phyloP scores from a whole-genome alignment of 305 asterid species.

The Ilex paraguariensis region DNA sequence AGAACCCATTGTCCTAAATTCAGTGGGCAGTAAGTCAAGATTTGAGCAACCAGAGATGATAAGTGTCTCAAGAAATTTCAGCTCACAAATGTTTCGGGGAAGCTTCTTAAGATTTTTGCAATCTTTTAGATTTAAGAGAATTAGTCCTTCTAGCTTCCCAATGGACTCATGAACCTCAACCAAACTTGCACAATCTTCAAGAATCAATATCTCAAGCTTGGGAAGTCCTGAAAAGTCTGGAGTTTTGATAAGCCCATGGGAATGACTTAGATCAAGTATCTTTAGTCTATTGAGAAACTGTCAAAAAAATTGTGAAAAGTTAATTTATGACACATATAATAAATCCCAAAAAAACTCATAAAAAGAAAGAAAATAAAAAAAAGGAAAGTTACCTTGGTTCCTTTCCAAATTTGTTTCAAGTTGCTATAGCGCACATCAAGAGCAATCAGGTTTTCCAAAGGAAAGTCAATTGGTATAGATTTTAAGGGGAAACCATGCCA shows the following conservation, averaged over 20 bases:
- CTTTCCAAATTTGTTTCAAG: neutral
- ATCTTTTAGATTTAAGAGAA: neutral
- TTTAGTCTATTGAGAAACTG: neutral
- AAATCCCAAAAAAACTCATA: too few relatives aligned
- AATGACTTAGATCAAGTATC: neutral
- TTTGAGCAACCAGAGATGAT: neutral
- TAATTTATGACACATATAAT: too few relatives aligned
- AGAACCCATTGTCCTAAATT: neutral
- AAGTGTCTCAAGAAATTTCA: neutral
- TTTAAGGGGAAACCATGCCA: conserved; percentile 2
- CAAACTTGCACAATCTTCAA: neutral
- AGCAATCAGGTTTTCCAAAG: neutral
- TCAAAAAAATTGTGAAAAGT: neutral
- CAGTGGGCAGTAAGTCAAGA: neutral
- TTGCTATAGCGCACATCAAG: too few relatives aligned
- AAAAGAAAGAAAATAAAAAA: too few relatives aligned
- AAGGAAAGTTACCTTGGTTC: neutral
- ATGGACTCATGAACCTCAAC: conserved; percentile 1
- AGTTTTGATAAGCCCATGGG: neutral
- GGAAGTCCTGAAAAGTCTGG: conserved; percentile 1
- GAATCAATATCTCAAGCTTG: neutral
- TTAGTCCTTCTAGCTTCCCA: neutral
- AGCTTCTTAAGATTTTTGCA: neutral
- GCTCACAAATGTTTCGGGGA: neutral
- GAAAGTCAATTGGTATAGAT: neutral